phyloP scores from a whole-genome alignment of 2,329 filamentous ascomycete species.

The Zymoseptoria brevis region DNA sequence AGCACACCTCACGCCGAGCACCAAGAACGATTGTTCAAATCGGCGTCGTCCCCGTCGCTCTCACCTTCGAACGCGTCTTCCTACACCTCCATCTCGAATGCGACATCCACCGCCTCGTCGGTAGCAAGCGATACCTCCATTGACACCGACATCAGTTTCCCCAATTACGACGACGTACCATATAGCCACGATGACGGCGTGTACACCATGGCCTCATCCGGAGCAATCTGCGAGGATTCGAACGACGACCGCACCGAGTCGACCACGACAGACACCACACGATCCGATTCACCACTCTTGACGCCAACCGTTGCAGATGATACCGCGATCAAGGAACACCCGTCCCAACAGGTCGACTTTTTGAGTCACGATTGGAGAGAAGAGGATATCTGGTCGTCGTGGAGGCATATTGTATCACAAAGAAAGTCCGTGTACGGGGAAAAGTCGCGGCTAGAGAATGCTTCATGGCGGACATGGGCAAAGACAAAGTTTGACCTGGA shows the following conservation, averaged over 20 bases:
- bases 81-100: conserved; percentile 40
- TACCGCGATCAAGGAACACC: conserved; percentile 62
- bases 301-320: conserved; percentile 67
- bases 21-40: conserved; percentile 21
- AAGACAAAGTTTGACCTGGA: conserved; percentile 81
- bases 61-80: conserved; percentile 24
- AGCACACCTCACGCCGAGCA: conserved; percentile 30
- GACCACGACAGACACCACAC: conserved; percentile 46
- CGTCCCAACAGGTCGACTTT: conserved; percentile 89
- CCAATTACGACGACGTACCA: conserved; percentile 34
- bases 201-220: neutral
- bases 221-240: conserved; percentile 5
- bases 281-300: conserved; percentile 51
- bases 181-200: conserved; percentile 16
- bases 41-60: conserved; percentile 24
- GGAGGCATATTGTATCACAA: conserved; percentile 83
- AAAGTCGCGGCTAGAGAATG: conserved; percentile 79
- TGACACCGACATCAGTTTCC: conserved; percentile 41
- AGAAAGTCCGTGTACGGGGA: conserved; percentile 67
- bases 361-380: conserved; percentile 88
- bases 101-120: conserved; percentile 46
- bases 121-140: conserved; percentile 49
- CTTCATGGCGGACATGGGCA: conserved; percentile 94
- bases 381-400: conserved; percentile 95
- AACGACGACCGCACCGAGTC: conserved; percentile 16